Evolutionary conservation across 78 protist genomes (phyloP).

Genomic region (Dictyostelium firmibasis): DNA sequence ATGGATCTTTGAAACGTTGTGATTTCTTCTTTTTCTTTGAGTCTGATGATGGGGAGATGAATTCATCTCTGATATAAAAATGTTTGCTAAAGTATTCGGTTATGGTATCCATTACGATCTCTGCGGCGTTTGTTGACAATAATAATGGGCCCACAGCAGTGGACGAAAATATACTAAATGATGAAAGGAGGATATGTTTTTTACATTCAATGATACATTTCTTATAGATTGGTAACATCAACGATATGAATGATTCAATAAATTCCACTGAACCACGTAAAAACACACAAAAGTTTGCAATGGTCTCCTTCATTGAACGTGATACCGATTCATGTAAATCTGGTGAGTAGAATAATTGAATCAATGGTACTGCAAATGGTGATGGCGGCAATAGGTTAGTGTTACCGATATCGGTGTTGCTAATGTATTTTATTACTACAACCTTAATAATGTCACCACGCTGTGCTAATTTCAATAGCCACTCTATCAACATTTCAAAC

Average conservation of each 20-base stretch:
- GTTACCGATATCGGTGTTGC: slow-evolving; percentile 56
- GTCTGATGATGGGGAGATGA: neutral
- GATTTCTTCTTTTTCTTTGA: slow-evolving; percentile 6
- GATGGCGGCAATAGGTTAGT: slow-evolving; percentile 30
- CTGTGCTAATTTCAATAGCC: slow-evolving; percentile 52
- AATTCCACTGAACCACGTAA: slow-evolving; percentile 62
- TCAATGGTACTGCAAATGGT: slow-evolving; percentile 34
- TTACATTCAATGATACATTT: slow-evolving; percentile 22
- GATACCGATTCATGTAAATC: neutral
- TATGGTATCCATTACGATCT: slow-evolving; percentile 55
- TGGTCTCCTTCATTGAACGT: neutral
- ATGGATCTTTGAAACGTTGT: neutral
- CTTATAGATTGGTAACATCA: slow-evolving; percentile 62
- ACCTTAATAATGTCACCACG: slow-evolving; percentile 63
- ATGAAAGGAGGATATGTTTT: slow-evolving; percentile 15
- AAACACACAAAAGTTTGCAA: slow-evolving; percentile 59
- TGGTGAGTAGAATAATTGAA: slow-evolving; percentile 36
- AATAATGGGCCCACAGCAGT: slow-evolving; percentile 12
- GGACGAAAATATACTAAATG: slow-evolving; percentile 12
- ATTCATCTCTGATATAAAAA: neutral
- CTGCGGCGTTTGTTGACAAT: neutral
- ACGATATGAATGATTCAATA: slow-evolving; percentile 1
- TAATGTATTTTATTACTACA: slow-evolving; percentile 45
- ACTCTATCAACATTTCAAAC: slow-evolving; percentile 39
- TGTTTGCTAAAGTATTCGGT: neutral